Evolutionary conservation across 1,139 yeast genomes (phyloP), one percentile per base, ranked within the genome.

Genomic region (Magnusiomyces fungicola): DNA sequence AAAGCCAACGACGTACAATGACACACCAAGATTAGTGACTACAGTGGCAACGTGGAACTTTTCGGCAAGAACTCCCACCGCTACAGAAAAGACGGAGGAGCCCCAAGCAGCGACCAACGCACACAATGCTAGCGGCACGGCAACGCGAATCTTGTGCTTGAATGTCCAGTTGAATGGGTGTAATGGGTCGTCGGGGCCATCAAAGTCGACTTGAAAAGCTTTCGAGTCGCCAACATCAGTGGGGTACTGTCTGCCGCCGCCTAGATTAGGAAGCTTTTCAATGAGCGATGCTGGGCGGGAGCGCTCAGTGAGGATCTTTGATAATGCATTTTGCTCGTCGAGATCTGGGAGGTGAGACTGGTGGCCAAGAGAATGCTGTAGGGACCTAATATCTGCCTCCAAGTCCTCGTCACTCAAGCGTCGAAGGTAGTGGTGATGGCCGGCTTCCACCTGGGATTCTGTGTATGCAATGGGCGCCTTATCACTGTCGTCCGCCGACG

Each of bases 1-100:
- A 64, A 85, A 85, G 22, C 95, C 95, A 41, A 83, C 61, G 21
- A 87, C 95, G 59, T 78, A 87, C 27, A 86, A 70, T 0, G 94
- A 79, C 12, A 85, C 74, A 48, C 86, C 83, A 40, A 86, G 70
- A 56, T 12, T 50, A 2, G 57, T 73, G 1, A 64, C 67, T 2
- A 60, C 66, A 9, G 48, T 45, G 2, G 67, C 61, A 3, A 67
- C 64, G 38, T 59, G 57, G 52, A 57, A 69, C 33, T 59, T 55
- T 34, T 48, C 52, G 48, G 62, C 55, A 23, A 74, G 53, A 3
- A 55, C 61, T 1, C 56, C 53, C 6, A 63, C 55, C 2, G 69
- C 71, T 3, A 70, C 64, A 1, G 76, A 64, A 48, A 67, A 70
- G 52, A 72, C 64, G 7, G 78, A 73, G 3, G 76, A 71, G 19